phyloP scores from a whole-genome alignment of 495 filamentous ascomycete genomes.

The Xylona heveae region DNA sequence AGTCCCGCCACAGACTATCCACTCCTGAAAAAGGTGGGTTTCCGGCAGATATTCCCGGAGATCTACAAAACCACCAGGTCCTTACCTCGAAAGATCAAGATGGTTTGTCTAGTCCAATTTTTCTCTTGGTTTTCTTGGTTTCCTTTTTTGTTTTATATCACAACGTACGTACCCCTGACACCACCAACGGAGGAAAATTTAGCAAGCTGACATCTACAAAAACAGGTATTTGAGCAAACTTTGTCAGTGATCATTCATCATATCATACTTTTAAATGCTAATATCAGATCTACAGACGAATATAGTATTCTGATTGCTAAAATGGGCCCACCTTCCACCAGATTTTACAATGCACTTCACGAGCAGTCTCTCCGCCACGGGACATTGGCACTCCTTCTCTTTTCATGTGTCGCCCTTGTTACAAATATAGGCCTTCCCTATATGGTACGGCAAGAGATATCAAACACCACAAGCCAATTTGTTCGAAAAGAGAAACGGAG shows the following conservation, averaged over 20 bases:
- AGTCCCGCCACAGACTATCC: background rate
- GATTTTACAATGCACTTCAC: too few species aligned
- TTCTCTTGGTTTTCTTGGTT: background rate
- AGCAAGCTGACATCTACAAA: background rate
- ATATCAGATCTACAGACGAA: background rate
- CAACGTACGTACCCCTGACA: background rate
- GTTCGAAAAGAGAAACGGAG: background rate
- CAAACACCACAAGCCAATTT: background rate
- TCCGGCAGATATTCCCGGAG: background rate
- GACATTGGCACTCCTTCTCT: background rate
- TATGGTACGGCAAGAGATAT: background rate
- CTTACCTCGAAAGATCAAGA: background rate
- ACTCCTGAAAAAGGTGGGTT: background rate
- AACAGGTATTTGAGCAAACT: background rate
- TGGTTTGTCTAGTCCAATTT: background rate
- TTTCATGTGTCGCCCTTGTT: background rate
- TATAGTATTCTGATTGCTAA: background rate
- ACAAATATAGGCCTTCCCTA: background rate
- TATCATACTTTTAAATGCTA: background rate
- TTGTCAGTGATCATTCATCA: background rate
- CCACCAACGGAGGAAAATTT: background rate
- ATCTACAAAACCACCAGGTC: background rate
- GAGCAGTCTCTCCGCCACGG: too few species aligned
- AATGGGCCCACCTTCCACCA: background rate
- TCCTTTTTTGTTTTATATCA: background rate